Base-by-base conservation (phyloP, 805 yeast genomes). In the Torulaspora gathmanii region DNA sequence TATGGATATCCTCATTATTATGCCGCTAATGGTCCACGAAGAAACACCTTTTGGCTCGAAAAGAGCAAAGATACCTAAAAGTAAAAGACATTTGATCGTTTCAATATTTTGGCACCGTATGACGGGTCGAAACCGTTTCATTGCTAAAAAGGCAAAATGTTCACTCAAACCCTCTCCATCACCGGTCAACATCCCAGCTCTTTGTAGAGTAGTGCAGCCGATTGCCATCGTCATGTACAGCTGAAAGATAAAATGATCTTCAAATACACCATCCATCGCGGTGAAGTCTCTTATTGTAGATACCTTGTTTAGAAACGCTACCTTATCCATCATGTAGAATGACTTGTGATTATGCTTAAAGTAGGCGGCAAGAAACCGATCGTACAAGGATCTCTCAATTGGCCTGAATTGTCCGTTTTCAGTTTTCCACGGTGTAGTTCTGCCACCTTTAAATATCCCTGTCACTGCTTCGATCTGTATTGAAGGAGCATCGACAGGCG, bases 11-110 rank as follows among this genome's bases (percentile, higher is more conserved):
- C 82, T 58, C 50, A 73, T 64, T 25, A 75, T 61, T 17, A 74
- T 55, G 1, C 82, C 79, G 43, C 73, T 71, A 17, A 77, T 65
- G 30, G 75, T 72, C 82, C 81, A 77, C 1, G 80, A 68, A 19
- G 74, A 68, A 9, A 71, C 65, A 3, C 78, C 78, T 31, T 69
- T 58, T 9, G 74, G 72, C 49, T 76, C 79, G 53, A 74, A 75
- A 40, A 73, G 72, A 0, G 80, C 73, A 52, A 74, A 75, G 22
- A 77, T 65, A 9, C 77, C 78, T 13, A 77, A 57, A 4, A 77
- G 55, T 22, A 75, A 42, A 33, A 76, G 51, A 40, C 73, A 65
- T 46, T 65, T 67, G 1, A 76, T 64, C 1, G 75, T 69, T 16
- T 67, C 70, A 5, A 67, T 45, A 49, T 70, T 70, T 44, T 72